Evolutionary conservation across 2,329 filamentous ascomycete genomes (phyloP).

Genomic region (Aspergillus hortae): DNA sequence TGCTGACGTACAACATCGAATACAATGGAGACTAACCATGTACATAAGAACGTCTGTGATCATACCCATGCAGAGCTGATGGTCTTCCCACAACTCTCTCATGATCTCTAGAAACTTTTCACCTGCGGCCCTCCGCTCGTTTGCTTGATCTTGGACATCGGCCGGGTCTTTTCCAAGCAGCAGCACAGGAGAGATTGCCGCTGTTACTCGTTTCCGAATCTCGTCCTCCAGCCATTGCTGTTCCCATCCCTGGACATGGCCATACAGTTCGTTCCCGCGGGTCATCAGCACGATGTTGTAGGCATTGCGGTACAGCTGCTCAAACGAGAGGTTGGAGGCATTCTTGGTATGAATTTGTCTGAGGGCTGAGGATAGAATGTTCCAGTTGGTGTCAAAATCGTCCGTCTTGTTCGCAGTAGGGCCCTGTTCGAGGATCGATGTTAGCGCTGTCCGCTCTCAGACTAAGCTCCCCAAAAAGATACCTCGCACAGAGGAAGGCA

Average conservation of each 20-base stretch:
- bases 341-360: conserved; percentile 89
- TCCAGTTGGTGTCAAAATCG: conserved; percentile 86
- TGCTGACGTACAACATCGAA: conserved; percentile 1
- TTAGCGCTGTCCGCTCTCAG: background rate
- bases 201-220: conserved; percentile 68
- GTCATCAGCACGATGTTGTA: conserved; percentile 93
- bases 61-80: conserved; percentile 94
- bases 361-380: conserved; percentile 70
- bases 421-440: conserved; percentile 42
- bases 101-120: conserved; percentile 77
- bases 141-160: conserved; percentile 57
- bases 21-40: conserved; percentile 55
- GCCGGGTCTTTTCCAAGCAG: conserved; percentile 50
- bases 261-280: conserved; percentile 77
- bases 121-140: conserved; percentile 74
- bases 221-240: conserved; percentile 71
- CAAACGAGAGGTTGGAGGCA: conserved; percentile 85
- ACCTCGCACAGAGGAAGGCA: background rate
- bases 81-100: conserved; percentile 78
- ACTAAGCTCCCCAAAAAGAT: background rate
- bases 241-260: conserved; percentile 76
- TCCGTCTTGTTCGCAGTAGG: conserved; percentile 55
- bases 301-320: conserved; percentile 87
- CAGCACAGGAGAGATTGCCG: conserved; percentile 68
- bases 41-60: conserved; percentile 96